Base-by-base conservation (phyloP, 306 rosid species). In the Malus fusca region DNA sequence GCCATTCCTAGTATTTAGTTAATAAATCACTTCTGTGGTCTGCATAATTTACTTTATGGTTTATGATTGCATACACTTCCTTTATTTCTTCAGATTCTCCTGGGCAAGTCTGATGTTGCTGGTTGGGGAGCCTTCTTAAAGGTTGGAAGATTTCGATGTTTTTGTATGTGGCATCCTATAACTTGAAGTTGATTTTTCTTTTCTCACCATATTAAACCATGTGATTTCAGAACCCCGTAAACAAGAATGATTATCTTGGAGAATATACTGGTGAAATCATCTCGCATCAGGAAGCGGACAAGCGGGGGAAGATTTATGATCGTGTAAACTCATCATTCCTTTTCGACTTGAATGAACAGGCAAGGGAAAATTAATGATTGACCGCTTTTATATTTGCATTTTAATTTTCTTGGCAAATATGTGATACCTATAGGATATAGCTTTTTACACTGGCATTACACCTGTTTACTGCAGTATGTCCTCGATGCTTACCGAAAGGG, bases 81-180 rank as follows among this genome's bases (percentile, higher is more conserved):
- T 80, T 79, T 75, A 7, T 37, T 73, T 66, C 51, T 66, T 73
- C 87, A 95, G 98, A 92, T 92, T 87, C 96, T 95, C 74, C 84
- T 95, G 85, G 92, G 88, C 26, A 90, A 89, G 83, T 95, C 98
- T 71, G 98, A 95, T 88, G 90, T 95, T 82, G 96, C 97, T 66
- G 98, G 98, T 82, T 95, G 98, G 98, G 98, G 98, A 77, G 98
- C 98, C 52, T 95, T 95, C 80, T 81, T 95, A 77, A 95, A 95
- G 98, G 98, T 95, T 62, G 14, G 72, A 68, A 76, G 72, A 66
- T 73, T 66, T 52, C 40, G 64, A n/a, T 28, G 31, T 58, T 21
- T 53, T 73, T 66, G 35, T 69, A 44, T 51, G 46, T 79, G 74
- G 19, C 79, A 79, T 64, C 66, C 33, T 59, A 19, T 18, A 72